Evolutionary conservation across 148 eudicot species (phyloP), one percentile per base, ranked within the genome.

Genomic region (Cornus controversa): DNA sequence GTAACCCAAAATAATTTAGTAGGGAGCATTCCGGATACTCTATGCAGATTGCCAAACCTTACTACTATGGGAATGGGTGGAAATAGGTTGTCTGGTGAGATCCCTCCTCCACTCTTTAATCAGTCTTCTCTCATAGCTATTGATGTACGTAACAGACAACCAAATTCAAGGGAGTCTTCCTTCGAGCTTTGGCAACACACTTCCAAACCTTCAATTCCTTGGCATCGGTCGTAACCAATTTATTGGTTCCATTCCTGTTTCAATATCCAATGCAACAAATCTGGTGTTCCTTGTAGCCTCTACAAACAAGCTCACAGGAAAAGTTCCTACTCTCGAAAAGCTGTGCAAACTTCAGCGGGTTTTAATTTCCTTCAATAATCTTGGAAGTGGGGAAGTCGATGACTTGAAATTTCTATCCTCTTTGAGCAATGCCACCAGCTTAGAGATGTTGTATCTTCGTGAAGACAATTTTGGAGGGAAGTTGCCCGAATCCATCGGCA

Each of bases 321-420:
- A 20, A 31, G 71, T 34, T n/a, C 71, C 71, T 68, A 14, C 24
- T 18, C 2, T 68, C 9, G 47, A 16, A 22, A 70, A 22, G 16
- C 7, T 70, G 27, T 28, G n/a, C 7, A 11, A 24, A 22, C 57
- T 70, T 42, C 14, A 25, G 15, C 4, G 16, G 27, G 4, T 70
- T 2, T 2, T 1, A 4, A n/a, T 70, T 10, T 3, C 16, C 8
- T 1, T 0, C 8, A 70, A 70, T 24, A 6, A 2, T 22, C 84
- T 89, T 2, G 87, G 89, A 34, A 53, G 18, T 4, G 80, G 72
- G 13, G 70, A 64, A 71, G 18, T 60, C 22, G n/a, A 20, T 64
- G 87, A 88, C 65, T 53, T 86, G 72, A 24, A 31, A 4, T 88
- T 86, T 27, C n/a, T 88, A 20, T 58, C 75, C 6, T 71, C 84